phyloP scores from a whole-genome alignment of 305 asterid genomes.

The Fraxinus baroniana region DNA sequence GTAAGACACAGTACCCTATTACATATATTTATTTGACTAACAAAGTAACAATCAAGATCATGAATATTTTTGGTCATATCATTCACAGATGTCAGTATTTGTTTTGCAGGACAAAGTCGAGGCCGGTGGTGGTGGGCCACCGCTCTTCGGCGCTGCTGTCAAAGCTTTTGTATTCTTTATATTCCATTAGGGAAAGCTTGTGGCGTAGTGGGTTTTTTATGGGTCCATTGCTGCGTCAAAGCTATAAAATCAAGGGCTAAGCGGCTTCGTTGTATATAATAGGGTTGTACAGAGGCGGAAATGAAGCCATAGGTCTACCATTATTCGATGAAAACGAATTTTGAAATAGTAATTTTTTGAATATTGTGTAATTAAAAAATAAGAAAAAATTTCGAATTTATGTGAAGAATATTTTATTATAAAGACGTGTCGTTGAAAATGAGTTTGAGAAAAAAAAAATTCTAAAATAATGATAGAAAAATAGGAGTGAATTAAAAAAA shows the following conservation, averaged over 20 bases:
- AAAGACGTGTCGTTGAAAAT: too few relatives aligned
- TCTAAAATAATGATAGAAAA: too few relatives aligned
- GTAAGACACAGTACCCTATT: background rate
- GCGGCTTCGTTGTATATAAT: background rate
- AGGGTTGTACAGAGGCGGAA: background rate
- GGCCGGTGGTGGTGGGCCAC: constrained; percentile 16
- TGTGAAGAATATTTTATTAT: too few relatives aligned
- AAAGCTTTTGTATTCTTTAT: background rate
- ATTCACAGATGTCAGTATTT: background rate
- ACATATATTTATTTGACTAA: background rate
- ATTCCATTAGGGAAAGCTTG: background rate
- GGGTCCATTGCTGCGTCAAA: background rate
- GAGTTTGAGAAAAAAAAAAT: too few relatives aligned
- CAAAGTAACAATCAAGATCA: background rate
- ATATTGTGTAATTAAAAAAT: too few relatives aligned
- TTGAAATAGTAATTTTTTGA: too few relatives aligned
- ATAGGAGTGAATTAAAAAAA: too few relatives aligned
- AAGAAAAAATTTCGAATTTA: too few relatives aligned
- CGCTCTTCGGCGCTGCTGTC: constrained; percentile 5
- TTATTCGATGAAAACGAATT: too few relatives aligned
- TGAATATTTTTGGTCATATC: background rate
- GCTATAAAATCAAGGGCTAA: background rate
- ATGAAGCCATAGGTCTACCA: background rate
- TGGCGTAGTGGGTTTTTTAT: background rate
- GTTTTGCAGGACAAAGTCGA: background rate